Conservation (phyloP, 2,329 filamentous ascomycete species). For the Zopfia rhizophila region DNA sequence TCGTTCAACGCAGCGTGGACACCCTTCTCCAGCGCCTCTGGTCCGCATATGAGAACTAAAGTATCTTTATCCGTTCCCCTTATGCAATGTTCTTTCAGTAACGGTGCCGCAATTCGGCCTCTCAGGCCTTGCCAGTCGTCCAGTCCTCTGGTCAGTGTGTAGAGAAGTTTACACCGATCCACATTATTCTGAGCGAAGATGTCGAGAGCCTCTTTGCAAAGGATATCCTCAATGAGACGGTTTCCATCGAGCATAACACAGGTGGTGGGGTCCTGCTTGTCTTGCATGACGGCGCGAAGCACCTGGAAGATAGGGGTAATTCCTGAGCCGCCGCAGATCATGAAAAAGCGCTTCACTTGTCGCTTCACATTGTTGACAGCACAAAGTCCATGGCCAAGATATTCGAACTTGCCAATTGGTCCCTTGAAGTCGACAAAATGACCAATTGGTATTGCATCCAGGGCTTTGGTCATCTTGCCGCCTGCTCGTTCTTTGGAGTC, state of each 20-base stretch:
- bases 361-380: conserved; percentile 67
- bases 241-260: conserved; percentile 86
- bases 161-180: conserved; percentile 70
- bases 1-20: conserved; percentile 66
- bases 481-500: conserved; percentile 67
- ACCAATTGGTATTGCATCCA: conserved; percentile 78
- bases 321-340: conserved; percentile 90
- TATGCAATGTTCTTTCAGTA: conserved; percentile 69
- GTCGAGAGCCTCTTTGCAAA: conserved; percentile 80
- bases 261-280: conserved; percentile 69
- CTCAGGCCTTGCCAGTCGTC: conserved; percentile 73
- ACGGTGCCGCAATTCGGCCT: conserved; percentile 72
- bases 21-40: conserved; percentile 76
- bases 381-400: conserved; percentile 74
- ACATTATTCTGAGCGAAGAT: conserved; percentile 63
- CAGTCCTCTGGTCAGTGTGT: conserved; percentile 73
- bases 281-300: conserved; percentile 75
- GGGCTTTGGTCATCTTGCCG: conserved; percentile 83
- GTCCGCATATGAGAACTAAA: conserved; percentile 83
- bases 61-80: conserved; percentile 59
- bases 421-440: conserved; percentile 86
- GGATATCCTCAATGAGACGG: conserved; percentile 79
- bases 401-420: conserved; percentile 86
- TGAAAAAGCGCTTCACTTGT: conserved; percentile 74
- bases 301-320: conserved; percentile 94